Evolutionary conservation across 345 rosid genomes (phyloP), one percentile per base, ranked within the genome.

Genomic region (Lepidium sativum): DNA sequence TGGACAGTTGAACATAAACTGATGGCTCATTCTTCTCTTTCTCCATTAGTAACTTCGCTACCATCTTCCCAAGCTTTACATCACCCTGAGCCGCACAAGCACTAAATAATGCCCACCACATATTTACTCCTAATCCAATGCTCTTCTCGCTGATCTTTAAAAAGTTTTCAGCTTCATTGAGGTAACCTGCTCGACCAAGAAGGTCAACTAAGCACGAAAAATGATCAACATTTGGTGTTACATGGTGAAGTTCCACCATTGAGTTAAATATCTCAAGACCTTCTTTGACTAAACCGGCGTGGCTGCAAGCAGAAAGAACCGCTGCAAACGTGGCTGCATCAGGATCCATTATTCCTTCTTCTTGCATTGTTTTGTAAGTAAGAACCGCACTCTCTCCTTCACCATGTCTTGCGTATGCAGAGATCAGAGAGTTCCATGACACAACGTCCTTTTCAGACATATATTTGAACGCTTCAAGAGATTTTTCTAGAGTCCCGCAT

Each of bases 301-400:
- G 97, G 75, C 92, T 84, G 56, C 95, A 90, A 54, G 87, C 95
- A 23, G 97, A 87, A 38, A 90, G 83, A 70, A 79, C 63, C 9
- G 83, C 76, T 12, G 85, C 60, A 51, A 90, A 81, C 39, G 92
- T 85, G 58, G 92, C 84, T 6, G 74, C 70, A 76, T 90, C 90
- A 1, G 88, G 84, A 37, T 66, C 45, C 4, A 82, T 69, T 11
- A 40, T 49, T 10, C 59, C 60, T 23, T 72, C 79, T 10, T 77
- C 65, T 63, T 52, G 77, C 92, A 90, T 85, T 10, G 52, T 70
- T 60, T 78, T 55, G 54, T 77, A 84, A 38, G 73, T 72, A 20
- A 16, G 14, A 56, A 85, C 80, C 41, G 92, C 86, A 21, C 68
- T 80, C 52, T 75, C 79, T 69, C 92, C 95, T 73, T 79, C 67